Evolutionary conservation across 1,284 basidiomycete species (phyloP).

Genomic region (Golubevia sp.): DNA sequence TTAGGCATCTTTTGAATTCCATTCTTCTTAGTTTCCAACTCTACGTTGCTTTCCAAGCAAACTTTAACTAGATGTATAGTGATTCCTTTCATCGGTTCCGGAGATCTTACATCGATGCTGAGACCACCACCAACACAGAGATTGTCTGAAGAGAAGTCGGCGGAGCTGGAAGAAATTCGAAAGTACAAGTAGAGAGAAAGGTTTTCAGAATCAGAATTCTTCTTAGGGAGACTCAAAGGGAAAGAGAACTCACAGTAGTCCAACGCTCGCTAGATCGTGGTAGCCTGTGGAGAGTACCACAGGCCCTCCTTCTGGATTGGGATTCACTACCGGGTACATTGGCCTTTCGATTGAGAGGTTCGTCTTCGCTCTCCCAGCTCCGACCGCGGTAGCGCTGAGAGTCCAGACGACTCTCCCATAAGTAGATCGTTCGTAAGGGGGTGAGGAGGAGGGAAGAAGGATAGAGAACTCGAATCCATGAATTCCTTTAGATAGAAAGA

Average conservation of each 20-base stretch:
- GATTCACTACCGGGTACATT: neutral
- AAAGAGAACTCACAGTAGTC: neutral
- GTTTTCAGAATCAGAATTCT: conserved; percentile 2
- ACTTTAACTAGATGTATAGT: neutral
- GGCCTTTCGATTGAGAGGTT: neutral
- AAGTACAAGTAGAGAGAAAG: too few relatives aligned
- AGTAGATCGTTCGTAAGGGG: neutral
- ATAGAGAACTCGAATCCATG: neutral
- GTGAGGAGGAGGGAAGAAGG: neutral
- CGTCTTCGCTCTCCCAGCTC: neutral
- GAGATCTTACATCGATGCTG: neutral
- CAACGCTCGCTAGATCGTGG: neutral
- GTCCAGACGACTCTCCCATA: neutral
- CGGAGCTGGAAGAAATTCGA: too few relatives aligned
- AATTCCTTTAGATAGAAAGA: neutral
- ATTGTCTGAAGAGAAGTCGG: neutral
- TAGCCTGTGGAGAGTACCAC: neutral
- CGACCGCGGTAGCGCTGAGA: neutral
- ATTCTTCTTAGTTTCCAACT: neutral
- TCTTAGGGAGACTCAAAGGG: conserved; percentile 2
- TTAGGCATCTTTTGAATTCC: neutral
- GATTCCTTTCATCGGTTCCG: neutral
- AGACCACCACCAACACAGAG: neutral
- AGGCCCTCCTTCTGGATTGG: neutral
- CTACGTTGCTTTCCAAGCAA: neutral